A percentile compares a stretch with the other conserved stretches of the same genome.
Evolutionary conservation across 441 rosid genomes (phyloP).

Genomic region (Erysimum pusillum): DNA sequence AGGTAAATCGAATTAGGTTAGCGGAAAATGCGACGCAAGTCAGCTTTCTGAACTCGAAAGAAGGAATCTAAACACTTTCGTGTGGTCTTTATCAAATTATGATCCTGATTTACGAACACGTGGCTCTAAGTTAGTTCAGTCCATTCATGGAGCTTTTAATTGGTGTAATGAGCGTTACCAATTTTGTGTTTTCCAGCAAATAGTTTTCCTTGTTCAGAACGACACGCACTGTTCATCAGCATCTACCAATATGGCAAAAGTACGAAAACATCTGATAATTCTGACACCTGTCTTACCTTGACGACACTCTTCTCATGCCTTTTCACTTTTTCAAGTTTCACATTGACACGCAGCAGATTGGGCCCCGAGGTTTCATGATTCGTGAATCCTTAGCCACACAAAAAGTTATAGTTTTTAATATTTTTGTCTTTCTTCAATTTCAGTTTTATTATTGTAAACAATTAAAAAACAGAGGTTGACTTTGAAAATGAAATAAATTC

Average conservation of each 20-base stretch:
- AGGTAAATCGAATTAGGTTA: constrained; percentile 24
- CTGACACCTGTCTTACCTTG: constrained; percentile 17
- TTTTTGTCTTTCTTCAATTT: background rate
- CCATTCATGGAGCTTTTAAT: constrained; percentile 16
- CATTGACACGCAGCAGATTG: constrained; percentile 9
- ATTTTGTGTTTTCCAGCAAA: constrained; percentile 7
- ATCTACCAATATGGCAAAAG: constrained; percentile 6
- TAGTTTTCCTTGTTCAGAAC: constrained; percentile 1
- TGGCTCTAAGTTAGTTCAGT: constrained; percentile 14
- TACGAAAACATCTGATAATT: background rate
- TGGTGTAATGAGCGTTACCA: constrained; percentile 17
- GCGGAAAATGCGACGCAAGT: constrained; percentile 15
- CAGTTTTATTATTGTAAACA: background rate
- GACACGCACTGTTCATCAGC: constrained; percentile 35
- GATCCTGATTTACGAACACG: constrained; percentile 24
- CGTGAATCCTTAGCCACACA: constrained; percentile 21
- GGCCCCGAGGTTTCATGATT: constrained; percentile 6
- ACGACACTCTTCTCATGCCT: background rate
- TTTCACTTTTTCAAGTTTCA: constrained; percentile 13
- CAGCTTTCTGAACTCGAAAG: constrained; percentile 14
- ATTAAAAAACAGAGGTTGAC: constrained; percentile 20
- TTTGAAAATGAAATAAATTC: background rate
- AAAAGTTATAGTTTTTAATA: background rate
- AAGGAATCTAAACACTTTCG: constrained; percentile 18
- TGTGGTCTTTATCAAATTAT: constrained; percentile 32